A percentile compares a stretch with the other conserved stretches of the same genome.
Conservation (phyloP, 257 asterid genomes). For the Salvia rosmarinus region DNA sequence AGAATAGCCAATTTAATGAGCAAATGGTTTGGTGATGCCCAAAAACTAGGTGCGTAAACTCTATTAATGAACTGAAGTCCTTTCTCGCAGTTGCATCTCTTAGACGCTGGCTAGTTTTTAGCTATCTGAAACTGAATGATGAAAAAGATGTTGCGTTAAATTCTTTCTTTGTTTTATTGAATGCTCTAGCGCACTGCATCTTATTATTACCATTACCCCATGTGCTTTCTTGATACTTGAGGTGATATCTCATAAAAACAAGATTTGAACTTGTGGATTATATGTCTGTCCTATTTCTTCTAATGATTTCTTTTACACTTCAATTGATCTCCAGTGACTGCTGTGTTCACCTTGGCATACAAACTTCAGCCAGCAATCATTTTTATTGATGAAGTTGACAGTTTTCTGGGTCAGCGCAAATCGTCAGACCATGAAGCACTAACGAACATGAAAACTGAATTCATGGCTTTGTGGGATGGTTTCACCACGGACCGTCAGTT, state of each 20-base stretch:
- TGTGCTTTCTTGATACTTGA: background rate
- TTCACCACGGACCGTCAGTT: constrained; percentile 90
- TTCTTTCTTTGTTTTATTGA: background rate
- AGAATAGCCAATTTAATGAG: constrained; percentile 84
- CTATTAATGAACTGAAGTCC: constrained; percentile 19
- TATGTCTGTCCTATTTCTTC: background rate
- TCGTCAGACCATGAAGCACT: constrained; percentile 77
- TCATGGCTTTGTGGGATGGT: constrained; percentile 99
- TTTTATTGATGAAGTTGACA: constrained; percentile 92
- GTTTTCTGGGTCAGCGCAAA: constrained; percentile 93
- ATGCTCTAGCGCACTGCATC: background rate
- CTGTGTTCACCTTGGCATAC: constrained; percentile 85
- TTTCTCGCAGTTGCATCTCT: background rate
- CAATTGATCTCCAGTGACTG: constrained; percentile 66
- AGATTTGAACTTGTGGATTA: background rate
- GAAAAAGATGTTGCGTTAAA: background rate
- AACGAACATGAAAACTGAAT: constrained; percentile 89
- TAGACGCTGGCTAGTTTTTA: background rate
- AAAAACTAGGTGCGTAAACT: constrained; percentile 70
- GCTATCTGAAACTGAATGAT: constrained; percentile 2
- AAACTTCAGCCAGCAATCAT: constrained; percentile 97
- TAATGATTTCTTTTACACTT: constrained; percentile 24
- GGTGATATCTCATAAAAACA: background rate
- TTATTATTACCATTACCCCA: constrained; percentile 7
- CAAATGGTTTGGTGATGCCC: constrained; percentile 98